Evolutionary conservation across 257 asterid genomes (phyloP).

Genomic region (Plantago major): DNA sequence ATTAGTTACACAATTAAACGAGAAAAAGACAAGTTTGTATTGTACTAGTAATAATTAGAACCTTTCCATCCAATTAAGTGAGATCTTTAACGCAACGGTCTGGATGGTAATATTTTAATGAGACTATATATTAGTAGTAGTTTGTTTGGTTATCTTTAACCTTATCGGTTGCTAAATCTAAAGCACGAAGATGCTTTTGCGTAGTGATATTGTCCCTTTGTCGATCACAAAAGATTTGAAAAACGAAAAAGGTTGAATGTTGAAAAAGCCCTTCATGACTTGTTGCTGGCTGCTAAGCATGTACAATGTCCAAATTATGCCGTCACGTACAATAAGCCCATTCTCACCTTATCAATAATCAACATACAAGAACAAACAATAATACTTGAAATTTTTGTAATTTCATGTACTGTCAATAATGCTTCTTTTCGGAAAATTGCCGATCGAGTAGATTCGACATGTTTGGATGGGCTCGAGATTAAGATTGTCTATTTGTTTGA

Average conservation of each 20-base stretch:
- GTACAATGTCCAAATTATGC: slow-evolving; percentile 28
- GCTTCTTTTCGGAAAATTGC: slow-evolving; percentile 1
- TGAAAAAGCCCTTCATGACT: background rate
- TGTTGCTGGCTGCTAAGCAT: slow-evolving; percentile 24
- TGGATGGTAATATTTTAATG: background rate
- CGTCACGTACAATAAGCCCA: slow-evolving; percentile 20
- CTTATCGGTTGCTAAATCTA: slow-evolving; percentile 6
- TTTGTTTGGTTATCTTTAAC: background rate
- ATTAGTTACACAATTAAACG: too few species aligned
- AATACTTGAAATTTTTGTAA: background rate
- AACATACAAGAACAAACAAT: background rate
- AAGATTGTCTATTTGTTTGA: background rate
- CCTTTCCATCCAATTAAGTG: background rate
- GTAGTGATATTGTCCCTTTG: background rate
- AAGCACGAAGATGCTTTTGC: background rate
- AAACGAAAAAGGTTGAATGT: background rate
- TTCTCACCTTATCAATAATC: slow-evolving; percentile 12
- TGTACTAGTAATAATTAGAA: too few species aligned
- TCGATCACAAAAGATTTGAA: slow-evolving; percentile 2
- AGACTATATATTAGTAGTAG: too few species aligned
- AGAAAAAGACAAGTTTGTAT: too few species aligned
- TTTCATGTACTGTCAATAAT: background rate
- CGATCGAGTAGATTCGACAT: slow-evolving; percentile 12
- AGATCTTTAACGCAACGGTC: background rate
- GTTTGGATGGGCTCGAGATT: background rate